Base-by-base conservation (phyloP, 2,329 filamentous ascomycete genomes). In the Alternaria burnsii region DNA sequence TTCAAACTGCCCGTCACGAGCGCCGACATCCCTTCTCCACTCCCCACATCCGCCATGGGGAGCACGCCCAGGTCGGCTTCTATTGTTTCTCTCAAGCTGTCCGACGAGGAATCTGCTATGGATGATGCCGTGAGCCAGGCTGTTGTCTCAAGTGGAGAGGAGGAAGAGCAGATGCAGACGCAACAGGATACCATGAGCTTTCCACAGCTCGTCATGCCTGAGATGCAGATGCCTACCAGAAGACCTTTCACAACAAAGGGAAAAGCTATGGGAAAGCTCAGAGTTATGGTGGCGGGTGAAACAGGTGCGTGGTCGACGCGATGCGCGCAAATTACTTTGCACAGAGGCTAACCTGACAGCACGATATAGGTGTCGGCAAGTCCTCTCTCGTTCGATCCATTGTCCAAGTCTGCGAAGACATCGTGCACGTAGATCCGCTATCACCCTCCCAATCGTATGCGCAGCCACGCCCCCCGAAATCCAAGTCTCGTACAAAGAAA, bases 131-230 rank as follows among this genome's bases (percentile, higher is more conserved):
- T 79, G 28, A 88, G 84, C 63, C 86, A 88, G 68, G 84, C 82
- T 3, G 75, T 88, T 16, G 80, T 78, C 16, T 88, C 85, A 20
- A 79, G 83, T 71, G 80, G 84, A 64, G 81, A 89, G 68, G 82
- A 87, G 72, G 89, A 86, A 75, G 81, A 72, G 71, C 58, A 66
- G 24, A 80, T 70, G 22, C 70, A 71, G 30, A 69, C 65, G 26
- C 69, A 68, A 53, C 59, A 63, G 44, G 84, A 83, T 42, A 58
- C 58, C 22, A 61, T 67, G n/a, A 65, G 73, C 64, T 76, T 81
- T 41, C 90, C 91, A 24, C 94, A 98, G 78, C 85, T 99, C n/a
- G 92, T 99, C 61, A 99, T 99, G 95, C 95, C 95, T 5, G 97
- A 93, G 73, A 90, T 99, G 71, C 89, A 88, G 63, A 95, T 99